Evolutionary conservation across 345 rosid species (phyloP), one percentile per base, ranked within the genome.

Genomic region (Populus euphratica): DNA sequence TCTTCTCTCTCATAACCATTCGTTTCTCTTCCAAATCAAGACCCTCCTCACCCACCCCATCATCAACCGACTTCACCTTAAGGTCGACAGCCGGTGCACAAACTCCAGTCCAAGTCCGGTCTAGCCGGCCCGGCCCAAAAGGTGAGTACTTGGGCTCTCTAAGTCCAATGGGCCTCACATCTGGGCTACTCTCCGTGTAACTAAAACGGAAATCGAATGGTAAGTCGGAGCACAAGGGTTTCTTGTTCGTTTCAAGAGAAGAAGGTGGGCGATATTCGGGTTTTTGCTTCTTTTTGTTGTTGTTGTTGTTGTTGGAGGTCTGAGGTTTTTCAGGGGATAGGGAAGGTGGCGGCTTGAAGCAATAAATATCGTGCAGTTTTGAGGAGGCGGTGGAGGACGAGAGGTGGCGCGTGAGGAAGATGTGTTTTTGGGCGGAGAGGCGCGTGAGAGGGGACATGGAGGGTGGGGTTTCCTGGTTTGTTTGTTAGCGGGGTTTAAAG

Each of bases 131-230:
- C 9, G 97, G 98, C 18, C 99, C 97, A 21, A 96, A 93, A 0
- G 99, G 98, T 5, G 98, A 92, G 86, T 91, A 96, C 77, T 96
- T 96, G 35, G 98, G 98, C 79, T 93, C 97, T 82, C 99, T 86
- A 41, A 96, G 84, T 8, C 99, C 99, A 59, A 91, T 93, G 3
- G 99, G 92, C 78, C 97, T 83, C 56, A 89, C 96, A 50, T 16
- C 31, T 52, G 85, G 87, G 76, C 82, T 88, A 79, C 94, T 92
- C 88, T 91, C 97, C 6, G 99, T 92, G 88, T 96, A 93, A 75
- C 98, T 96, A 78, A 84, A 88, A 69, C 97, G 85, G 81, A 93
- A 93, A 87, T 93, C 98, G 72, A 96, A 92, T 2, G 94, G 97
- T 9, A 91, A 86, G 72, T 91, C 86, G 52, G 97, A 88, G 62